Conservation (phyloP, 306 rosid species). For the Rubus parviflorus region DNA sequence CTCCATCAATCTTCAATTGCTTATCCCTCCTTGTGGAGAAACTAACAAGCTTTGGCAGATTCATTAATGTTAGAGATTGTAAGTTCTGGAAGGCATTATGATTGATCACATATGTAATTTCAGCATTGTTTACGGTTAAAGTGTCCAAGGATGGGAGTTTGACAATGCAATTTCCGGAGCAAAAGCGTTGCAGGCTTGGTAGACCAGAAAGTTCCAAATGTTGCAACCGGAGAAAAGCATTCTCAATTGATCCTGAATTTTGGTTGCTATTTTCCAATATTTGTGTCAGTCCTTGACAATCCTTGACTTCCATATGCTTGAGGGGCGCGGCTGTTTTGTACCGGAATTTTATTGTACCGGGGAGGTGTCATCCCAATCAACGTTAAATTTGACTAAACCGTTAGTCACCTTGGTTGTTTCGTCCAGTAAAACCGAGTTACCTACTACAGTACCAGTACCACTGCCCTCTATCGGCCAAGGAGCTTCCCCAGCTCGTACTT, state of each 20-base stretch:
- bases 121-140: slow-evolving; percentile 27
- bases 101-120: slow-evolving; percentile 33
- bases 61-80: not conserved
- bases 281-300: not conserved
- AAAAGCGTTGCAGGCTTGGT: not conserved
- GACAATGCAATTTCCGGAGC: not conserved
- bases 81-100: not conserved
- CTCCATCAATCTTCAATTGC: not conserved
- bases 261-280: not conserved
- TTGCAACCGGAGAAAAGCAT: not conserved
- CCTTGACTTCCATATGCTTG: not conserved
- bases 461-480: slow-evolving; percentile 47
- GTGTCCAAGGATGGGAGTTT: not conserved
- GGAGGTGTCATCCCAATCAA: too few relatives aligned
- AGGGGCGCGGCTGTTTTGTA: too few relatives aligned
- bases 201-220: not conserved
- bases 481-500: slow-evolving; percentile 54
- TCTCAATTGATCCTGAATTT: not conserved
- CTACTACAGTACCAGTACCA: too few relatives aligned
- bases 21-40: not conserved
- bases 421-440: too few relatives aligned
- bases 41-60: not conserved
- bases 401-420: too few relatives aligned
- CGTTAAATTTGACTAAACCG: too few relatives aligned
- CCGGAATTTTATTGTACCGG: too few relatives aligned